Conservation (phyloP, 2,329 filamentous ascomycete genomes). For the Alternaria conjuncta region DNA sequence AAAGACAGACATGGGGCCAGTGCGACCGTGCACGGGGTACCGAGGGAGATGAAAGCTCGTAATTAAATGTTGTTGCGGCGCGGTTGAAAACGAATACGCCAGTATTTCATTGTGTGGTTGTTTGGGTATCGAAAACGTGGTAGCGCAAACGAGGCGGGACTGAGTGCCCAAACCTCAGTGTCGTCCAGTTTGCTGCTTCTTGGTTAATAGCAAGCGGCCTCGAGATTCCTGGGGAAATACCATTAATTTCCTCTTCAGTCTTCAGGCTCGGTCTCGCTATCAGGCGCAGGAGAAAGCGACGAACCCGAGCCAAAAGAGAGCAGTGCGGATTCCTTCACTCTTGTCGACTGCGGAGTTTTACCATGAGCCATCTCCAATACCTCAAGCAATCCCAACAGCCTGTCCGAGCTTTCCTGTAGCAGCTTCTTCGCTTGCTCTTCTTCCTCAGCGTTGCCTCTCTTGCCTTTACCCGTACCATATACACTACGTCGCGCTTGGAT, state of each 20-base stretch:
- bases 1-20: not conserved
- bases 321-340: slow-evolving; percentile 4
- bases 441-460: slow-evolving; percentile 45
- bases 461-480: slow-evolving; percentile 54
- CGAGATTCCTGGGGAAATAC: not conserved
- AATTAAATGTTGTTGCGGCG: not conserved
- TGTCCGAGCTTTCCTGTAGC: slow-evolving; percentile 43
- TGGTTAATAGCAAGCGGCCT: not conserved
- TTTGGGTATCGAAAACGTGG: not conserved
- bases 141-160: not conserved
- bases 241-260: not conserved
- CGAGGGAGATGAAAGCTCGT: not conserved
- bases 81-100: not conserved
- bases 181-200: not conserved
- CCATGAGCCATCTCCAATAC: slow-evolving; percentile 33
- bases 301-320: slow-evolving; percentile 30
- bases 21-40: not conserved
- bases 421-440: slow-evolving; percentile 46
- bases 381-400: slow-evolving; percentile 46
- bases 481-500: slow-evolving; percentile 58
- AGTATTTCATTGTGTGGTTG: not conserved
- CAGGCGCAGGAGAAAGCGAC: slow-evolving; percentile 32
- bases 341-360: slow-evolving; percentile 14
- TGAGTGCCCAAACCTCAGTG: not conserved
- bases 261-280: slow-evolving; percentile 24